phyloP scores from a whole-genome alignment of 2,329 filamentous ascomycete species.

The Beauveria scarabaeidicola region DNA sequence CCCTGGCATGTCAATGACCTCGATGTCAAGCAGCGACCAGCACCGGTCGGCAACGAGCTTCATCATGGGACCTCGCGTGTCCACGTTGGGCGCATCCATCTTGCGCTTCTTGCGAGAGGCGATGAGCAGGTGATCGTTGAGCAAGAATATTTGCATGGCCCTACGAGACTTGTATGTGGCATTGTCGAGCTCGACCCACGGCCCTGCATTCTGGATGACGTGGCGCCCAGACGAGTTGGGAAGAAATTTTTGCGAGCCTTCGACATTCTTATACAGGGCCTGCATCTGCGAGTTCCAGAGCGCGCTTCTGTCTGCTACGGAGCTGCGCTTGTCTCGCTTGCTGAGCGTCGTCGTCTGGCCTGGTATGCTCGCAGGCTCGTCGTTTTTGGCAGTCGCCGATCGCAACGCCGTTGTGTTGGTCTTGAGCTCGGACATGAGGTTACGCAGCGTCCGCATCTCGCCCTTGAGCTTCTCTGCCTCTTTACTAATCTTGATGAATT shows the following conservation, averaged over 20 bases:
- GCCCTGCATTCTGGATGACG: constrained; percentile 83
- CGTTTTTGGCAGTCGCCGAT: constrained; percentile 45
- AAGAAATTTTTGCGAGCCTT: constrained; percentile 93
- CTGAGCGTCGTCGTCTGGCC: constrained; percentile 48
- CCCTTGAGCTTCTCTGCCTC: constrained; percentile 96
- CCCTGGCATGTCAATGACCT: constrained; percentile 79
- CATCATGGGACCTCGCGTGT: constrained; percentile 46
- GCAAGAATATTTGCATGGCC: constrained; percentile 80
- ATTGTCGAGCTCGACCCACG: constrained; percentile 94
- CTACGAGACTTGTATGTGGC: constrained; percentile 92
- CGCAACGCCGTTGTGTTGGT: constrained; percentile 61
- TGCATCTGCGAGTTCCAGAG: constrained; percentile 62
- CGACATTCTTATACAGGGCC: constrained; percentile 91
- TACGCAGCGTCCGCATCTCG: constrained; percentile 86
- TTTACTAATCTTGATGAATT: constrained; percentile 99
- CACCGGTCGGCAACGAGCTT: constrained; percentile 91
- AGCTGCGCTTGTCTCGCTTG: constrained; percentile 78
- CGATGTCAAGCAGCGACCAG: constrained; percentile 87
- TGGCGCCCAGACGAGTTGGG: constrained; percentile 87
- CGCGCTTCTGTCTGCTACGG: constrained; percentile 62
- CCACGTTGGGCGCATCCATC: constrained; percentile 52
- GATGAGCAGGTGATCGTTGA: constrained; percentile 90
- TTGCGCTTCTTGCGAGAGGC: constrained; percentile 91
- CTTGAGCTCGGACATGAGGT: constrained; percentile 88
- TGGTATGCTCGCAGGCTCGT: constrained; percentile 39